These are phyloP conservation scores for Pseudoneurospora amorphoporcata DNA, from an alignment of 495 filamentous ascomycete genomes.

Conservation along the genomic window DNA sequence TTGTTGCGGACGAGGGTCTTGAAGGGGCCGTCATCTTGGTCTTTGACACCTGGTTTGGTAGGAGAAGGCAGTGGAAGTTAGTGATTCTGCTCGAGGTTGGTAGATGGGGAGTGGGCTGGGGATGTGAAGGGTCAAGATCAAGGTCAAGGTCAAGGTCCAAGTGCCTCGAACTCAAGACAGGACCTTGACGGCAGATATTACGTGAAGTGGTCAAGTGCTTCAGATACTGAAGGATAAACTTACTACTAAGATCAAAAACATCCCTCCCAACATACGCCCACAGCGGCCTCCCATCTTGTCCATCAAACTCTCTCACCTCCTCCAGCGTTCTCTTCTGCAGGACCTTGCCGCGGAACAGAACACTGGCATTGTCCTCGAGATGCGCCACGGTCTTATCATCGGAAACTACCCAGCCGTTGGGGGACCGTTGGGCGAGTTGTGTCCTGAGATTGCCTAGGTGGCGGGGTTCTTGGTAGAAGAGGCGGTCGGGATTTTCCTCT, in stretches of 20 bases:
- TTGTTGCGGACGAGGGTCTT: not conserved
- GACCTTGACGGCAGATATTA: not conserved
- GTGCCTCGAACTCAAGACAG: not conserved
- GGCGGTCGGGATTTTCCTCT: too few relatives aligned
- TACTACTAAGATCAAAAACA: not conserved
- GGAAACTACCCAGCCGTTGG: not conserved
- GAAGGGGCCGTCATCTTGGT: not conserved
- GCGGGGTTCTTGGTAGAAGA: not conserved
- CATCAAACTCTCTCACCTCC: not conserved
- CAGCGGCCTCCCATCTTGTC: not conserved
- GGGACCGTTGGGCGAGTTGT: not conserved
- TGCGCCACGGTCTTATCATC: not conserved
- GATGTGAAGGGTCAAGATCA: not conserved
- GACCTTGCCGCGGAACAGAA: not conserved
- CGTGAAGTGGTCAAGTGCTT: not conserved
- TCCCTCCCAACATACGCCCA: not conserved
- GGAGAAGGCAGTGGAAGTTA: not conserved
- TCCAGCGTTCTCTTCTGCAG: not conserved
- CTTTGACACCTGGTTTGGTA: not conserved
- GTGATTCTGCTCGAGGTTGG: not conserved
- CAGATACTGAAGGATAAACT: not conserved
- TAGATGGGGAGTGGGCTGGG: not conserved
- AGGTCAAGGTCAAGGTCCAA: not conserved
- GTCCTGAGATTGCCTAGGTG: not conserved
- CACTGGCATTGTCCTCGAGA: not conserved